phyloP scores from a whole-genome alignment of 2,329 filamentous ascomycete species.

The Colletotrichum chlorophyti region DNA sequence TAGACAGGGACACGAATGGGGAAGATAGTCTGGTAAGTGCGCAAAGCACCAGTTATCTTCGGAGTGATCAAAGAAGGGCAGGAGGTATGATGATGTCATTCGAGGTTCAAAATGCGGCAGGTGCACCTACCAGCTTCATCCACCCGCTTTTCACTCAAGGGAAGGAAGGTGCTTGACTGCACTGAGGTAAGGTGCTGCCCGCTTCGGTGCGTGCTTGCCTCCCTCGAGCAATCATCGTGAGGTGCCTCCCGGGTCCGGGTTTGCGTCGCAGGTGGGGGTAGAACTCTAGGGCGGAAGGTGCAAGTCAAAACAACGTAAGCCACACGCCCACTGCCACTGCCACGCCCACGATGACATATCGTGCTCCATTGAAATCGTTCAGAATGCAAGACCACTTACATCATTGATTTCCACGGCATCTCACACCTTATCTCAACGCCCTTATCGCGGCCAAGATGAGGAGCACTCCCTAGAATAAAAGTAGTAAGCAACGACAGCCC shows the following conservation, averaged over 20 bases:
- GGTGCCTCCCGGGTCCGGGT: no score
- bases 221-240: conserved; percentile 20
- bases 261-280: not conserved
- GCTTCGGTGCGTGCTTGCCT: conserved; percentile 15
- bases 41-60: no score
- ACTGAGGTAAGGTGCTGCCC: not conserved
- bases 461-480: no score
- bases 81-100: conserved; percentile 24
- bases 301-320: not conserved
- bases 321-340: not conserved
- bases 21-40: no score
- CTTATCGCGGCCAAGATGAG: no score
- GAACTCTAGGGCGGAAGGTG: not conserved
- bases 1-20: no score
- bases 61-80: not conserved
- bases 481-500: no score
- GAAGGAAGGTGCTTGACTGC: conserved; percentile 14
- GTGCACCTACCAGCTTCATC: conserved; percentile 15
- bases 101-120: conserved; percentile 1
- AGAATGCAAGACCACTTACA: no score
- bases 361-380: no score
- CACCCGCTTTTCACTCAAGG: conserved; percentile 5
- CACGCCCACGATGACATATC: not conserved
- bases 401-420: no score
- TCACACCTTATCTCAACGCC: no score